Conservation (phyloP, 2,329 filamentous ascomycete species). For the Diaporthe caulivora region DNA sequence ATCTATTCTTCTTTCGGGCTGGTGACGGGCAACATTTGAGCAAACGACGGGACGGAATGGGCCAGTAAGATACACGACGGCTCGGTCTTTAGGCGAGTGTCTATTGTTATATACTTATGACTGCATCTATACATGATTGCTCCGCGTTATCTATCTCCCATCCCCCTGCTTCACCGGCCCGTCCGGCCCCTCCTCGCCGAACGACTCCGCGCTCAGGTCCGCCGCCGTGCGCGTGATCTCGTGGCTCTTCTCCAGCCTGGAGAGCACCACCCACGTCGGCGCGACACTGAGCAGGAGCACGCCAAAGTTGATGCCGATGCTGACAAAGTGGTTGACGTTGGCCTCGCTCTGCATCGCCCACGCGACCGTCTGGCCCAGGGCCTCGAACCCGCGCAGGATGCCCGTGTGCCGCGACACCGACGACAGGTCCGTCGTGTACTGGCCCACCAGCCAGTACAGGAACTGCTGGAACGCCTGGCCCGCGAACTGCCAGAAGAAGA, state of each 20-base stretch:
- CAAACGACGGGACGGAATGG: background rate
- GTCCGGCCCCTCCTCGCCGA: background rate
- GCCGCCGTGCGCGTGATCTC: slow-evolving; percentile 40
- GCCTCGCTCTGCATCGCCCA: slow-evolving; percentile 51
- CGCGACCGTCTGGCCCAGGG: slow-evolving; percentile 49
- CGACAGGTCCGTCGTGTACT: slow-evolving; percentile 48
- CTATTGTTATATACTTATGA: background rate
- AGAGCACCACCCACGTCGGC: slow-evolving; percentile 49
- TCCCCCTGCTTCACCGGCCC: background rate
- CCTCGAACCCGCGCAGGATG: slow-evolving; percentile 48
- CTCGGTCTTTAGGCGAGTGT: background rate
- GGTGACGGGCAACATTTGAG: background rate
- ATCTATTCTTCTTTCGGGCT: rapidly evolving
- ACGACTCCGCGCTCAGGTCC: background rate
- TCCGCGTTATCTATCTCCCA: background rate
- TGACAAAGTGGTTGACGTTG: slow-evolving; percentile 49
- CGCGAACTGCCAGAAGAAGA: slow-evolving; percentile 73
- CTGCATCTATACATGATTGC: background rate
- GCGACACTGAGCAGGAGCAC: slow-evolving; percentile 46
- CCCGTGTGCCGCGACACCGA: slow-evolving; percentile 49
- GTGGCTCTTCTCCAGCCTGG: slow-evolving; percentile 47
- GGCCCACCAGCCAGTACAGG: slow-evolving; percentile 49
- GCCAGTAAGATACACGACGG: background rate
- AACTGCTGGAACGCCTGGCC: slow-evolving; percentile 51
- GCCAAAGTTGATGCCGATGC: slow-evolving; percentile 49